Base-by-base conservation (phyloP, 2,329 filamentous ascomycete genomes). In the Pyrenophora tritici-repentis region DNA sequence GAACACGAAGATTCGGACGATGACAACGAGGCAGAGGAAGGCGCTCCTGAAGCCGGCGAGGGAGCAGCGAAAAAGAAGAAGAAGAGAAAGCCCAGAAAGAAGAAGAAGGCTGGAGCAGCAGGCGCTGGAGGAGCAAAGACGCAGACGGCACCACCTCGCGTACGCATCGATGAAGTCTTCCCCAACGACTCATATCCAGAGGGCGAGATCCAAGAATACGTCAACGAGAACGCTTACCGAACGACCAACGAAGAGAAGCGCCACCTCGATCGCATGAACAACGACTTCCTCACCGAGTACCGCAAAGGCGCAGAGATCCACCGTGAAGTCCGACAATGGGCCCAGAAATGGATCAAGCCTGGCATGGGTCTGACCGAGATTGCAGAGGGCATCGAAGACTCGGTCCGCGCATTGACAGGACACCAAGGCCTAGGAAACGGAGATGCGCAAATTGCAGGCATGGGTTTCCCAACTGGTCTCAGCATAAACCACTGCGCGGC, bases 271-370 rank as follows among this genome's bases (percentile, higher is more conserved):
- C 88, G 88, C 66, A 84, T 91, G 78, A 88, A 91, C 73, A 86
- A 84, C 62, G 87, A 92, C 58, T 92, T 90, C 77, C 75, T 95
- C 44, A 80, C 82, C 54, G 90, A 95, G 67, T 95, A 92, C 73
- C 86, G 91, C 55, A 84, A 92, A 65, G 90, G 85, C 39, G 89
- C 90, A n/a, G 90, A 95, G 75, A 84, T 90, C n/a, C 91, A 96
- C 73, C 86, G 91, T 49, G 89, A 95, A 71, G 90, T 94, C 50
- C 86, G 91, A 42, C 86, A 91, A 73, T 92, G 89, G 82, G 90
- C 89, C 3, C 86, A 90, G 75, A 86, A 87, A 71, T 86, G 81
- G 67, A 89, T 94, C 68, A 88, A 88, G 78, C 91, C 91, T 0
- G 91, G 91, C 40, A 86, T 90, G 80, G 84, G 82, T 6, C 76